A percentile compares a stretch with the other conserved stretches of the same genome.
These are phyloP conservation scores for Mrakia hoshinonis DNA, from an alignment of 768 basidiomycete genomes.

Conservation along the genomic window DNA sequence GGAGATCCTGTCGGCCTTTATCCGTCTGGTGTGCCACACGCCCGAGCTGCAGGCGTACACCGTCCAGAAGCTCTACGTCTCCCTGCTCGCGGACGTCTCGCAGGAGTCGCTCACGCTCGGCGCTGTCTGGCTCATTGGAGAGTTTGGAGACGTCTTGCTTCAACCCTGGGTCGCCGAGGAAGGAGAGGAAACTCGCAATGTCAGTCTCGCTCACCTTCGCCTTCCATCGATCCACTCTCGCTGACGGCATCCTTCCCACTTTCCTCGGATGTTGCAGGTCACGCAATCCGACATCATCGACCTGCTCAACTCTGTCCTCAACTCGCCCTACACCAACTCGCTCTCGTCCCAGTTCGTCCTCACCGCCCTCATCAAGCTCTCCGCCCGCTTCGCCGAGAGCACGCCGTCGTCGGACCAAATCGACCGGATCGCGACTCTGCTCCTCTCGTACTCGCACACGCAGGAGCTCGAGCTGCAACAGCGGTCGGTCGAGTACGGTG, in stretches of 20 bases:
- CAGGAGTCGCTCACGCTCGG: constrained; percentile 91
- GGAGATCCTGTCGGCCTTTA: constrained; percentile 88
- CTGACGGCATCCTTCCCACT: neutral
- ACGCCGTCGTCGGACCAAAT: constrained; percentile 43
- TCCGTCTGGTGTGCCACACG: constrained; percentile 90
- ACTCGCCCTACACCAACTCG: constrained; percentile 89
- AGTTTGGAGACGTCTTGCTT: constrained; percentile 83
- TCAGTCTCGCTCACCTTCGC: constrained; percentile 39
- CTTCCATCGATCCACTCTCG: neutral
- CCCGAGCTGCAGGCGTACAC: constrained; percentile 95
- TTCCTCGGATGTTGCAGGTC: constrained; percentile 45
- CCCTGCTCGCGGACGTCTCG: constrained; percentile 82
- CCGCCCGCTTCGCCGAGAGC: constrained; percentile 56
- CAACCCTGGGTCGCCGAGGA: constrained; percentile 75
- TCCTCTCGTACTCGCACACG: constrained; percentile 74
- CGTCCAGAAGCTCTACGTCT: constrained; percentile 77
- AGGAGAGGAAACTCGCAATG: constrained; percentile 58
- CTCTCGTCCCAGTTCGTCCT: constrained; percentile 88
- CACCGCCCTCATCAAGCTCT: constrained; percentile 78
- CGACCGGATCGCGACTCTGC: constrained; percentile 65
- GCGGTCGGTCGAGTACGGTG: constrained; percentile 87
- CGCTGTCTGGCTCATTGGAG: constrained; percentile 91
- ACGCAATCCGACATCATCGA: constrained; percentile 76
- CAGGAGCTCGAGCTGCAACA: constrained; percentile 93
- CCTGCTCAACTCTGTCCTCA: constrained; percentile 72